Base-by-base conservation (phyloP, 78 protist genomes). In the Chrysochromulina tobinii region DNA sequence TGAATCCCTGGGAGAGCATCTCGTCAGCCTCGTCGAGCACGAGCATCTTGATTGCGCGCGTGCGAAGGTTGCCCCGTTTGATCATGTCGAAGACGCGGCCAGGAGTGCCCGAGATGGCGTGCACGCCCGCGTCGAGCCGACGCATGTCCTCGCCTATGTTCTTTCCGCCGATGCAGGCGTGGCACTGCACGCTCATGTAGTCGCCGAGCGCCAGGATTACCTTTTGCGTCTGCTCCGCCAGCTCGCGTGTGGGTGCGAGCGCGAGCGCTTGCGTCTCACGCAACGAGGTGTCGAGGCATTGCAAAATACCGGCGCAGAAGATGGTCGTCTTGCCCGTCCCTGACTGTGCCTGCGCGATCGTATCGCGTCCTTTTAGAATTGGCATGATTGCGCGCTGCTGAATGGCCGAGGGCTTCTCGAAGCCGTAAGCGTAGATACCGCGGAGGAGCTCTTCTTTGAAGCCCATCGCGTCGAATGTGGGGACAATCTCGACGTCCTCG, bases 11-110 rank as follows among this genome's bases (percentile, higher is more conserved):
- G 54, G 69, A 61, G 12, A 99, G 95, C 99, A 99, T 98, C 89
- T 98, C 99, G 90, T 99, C 99, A 2, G 99, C 99, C 95, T 99
- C 99, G 83, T 99, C 99, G 55, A 99, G 95, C 53, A 99, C 94
- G 86, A 98, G 61, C 95, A 97, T 94, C 94, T 96, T 96, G 81
- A 99, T 93, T 61, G 85, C 86, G 59, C 94, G 59, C 27, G 98
- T 91, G 27, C 90, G 75, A 61, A 93, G 18, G 20, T 81, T 89
- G 68, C 97, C 91, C 51, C 81, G 73, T 50, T 87, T 23, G 75
- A 95, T 93, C 95, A 95, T 93, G 61, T 95, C 96, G 87, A 77
- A 68, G 12, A 97, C 97, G 21, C 99, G 97, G 12, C 99, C 99
- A 15, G 99, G 99, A 0, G 99, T 98, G 57, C 99, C 99, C 17